Evolutionary conservation across 345 rosid genomes (phyloP).

Genomic region (Salix dunnii): DNA sequence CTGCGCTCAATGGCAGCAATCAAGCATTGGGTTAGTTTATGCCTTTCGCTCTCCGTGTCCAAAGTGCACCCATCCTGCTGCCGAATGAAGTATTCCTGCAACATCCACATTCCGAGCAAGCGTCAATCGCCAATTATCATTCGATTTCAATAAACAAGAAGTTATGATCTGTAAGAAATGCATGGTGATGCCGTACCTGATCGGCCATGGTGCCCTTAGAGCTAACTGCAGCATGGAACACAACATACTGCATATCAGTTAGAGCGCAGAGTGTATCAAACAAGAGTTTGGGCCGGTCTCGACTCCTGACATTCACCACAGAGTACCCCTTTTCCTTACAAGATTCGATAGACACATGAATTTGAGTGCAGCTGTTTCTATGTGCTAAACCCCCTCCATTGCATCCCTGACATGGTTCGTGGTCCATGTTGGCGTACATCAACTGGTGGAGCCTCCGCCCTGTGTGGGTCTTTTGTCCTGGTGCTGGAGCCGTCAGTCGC

Average conservation of each 20-base stretch:
- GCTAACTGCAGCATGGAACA: constrained; percentile 77
- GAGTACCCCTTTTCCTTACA: constrained; percentile 77
- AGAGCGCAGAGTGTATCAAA: constrained; percentile 79
- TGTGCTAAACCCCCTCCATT: constrained; percentile 32
- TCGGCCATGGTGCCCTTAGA: constrained; percentile 64
- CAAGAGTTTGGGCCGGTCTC: constrained; percentile 77
- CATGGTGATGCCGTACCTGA: constrained; percentile 36
- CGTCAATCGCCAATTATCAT: not conserved
- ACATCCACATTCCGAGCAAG: not conserved
- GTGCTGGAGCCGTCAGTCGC: constrained; percentile 42
- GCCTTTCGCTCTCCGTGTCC: constrained; percentile 55
- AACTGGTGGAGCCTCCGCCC: constrained; percentile 88
- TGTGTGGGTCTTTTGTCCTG: constrained; percentile 52
- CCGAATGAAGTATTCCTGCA: constrained; percentile 81
- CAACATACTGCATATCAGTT: constrained; percentile 73
- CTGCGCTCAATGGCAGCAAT: constrained; percentile 80
- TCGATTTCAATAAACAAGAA: not conserved
- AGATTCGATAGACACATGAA: constrained; percentile 59
- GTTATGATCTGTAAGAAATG: not conserved
- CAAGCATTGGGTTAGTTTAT: constrained; percentile 50
- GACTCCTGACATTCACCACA: constrained; percentile 54
- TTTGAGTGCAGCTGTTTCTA: constrained; percentile 43
- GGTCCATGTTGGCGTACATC: constrained; percentile 60
- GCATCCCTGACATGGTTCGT: constrained; percentile 55
- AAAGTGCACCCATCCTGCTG: constrained; percentile 67